Evolutionary conservation across 768 basidiomycete species (phyloP).

Genomic region (Leucocoprinus sp.): DNA sequence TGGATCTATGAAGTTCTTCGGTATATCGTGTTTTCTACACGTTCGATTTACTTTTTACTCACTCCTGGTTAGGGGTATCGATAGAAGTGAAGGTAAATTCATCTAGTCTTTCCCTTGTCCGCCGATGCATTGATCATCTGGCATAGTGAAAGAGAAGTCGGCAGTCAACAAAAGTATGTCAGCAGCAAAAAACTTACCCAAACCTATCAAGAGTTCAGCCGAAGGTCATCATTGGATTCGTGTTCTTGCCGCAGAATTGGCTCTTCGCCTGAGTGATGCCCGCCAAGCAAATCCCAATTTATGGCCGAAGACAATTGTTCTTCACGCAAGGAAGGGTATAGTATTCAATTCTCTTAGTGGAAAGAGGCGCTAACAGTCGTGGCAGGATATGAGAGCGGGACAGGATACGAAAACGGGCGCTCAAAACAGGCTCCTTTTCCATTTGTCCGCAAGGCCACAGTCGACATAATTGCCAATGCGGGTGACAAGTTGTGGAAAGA

Average conservation of each 20-base stretch:
- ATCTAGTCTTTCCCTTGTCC: not conserved
- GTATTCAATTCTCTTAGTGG: not conserved
- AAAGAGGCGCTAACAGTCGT: conserved; percentile 1
- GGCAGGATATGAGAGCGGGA: not conserved
- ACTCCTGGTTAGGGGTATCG: conserved; percentile 61
- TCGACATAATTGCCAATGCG: conserved; percentile 67
- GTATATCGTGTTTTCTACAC: conserved; percentile 29
- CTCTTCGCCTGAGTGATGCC: conserved; percentile 77
- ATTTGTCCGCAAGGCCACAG: conserved; percentile 62
- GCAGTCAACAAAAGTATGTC: conserved; percentile 85
- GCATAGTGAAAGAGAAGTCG: conserved; percentile 76
- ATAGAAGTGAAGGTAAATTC: conserved; percentile 75
- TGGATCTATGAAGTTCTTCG: conserved; percentile 93
- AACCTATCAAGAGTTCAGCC: conserved; percentile 60
- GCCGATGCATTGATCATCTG: not conserved
- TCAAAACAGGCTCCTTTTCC: conserved; percentile 89
- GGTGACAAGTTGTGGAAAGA: conserved; percentile 86
- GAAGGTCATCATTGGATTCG: conserved; percentile 89
- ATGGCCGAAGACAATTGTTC: conserved; percentile 89
- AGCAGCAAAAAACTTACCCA: conserved; percentile 89
- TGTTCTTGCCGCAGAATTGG: conserved; percentile 85
- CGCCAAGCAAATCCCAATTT: conserved; percentile 61
- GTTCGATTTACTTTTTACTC: conserved; percentile 2
- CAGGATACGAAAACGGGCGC: conserved; percentile 57
- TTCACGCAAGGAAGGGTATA: conserved; percentile 67